A percentile compares a stretch with the other conserved stretches of the same genome.
Evolutionary conservation across 2,329 filamentous ascomycete species (phyloP).

Genomic region (Monilinia fructigena): DNA sequence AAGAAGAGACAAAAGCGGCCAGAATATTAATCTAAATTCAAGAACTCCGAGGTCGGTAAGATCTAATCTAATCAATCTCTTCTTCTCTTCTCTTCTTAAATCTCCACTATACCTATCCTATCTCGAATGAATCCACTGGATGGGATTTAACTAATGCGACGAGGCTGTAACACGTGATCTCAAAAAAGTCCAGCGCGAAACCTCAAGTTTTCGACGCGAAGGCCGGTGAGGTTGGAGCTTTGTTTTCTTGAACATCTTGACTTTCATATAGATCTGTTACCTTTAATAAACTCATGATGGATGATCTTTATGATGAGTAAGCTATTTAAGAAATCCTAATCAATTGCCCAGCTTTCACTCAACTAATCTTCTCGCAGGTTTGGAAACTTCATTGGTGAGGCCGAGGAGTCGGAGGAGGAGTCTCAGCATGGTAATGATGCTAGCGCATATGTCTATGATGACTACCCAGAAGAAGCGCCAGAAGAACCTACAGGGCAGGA

Average conservation of each 20-base stretch:
- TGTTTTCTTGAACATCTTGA: slow-evolving; percentile 18
- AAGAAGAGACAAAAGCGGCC: neutral
- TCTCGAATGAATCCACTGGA: neutral
- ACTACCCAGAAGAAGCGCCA: slow-evolving; percentile 61
- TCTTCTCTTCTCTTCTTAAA: neutral
- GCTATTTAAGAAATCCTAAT: slow-evolving; percentile 28
- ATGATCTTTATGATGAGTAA: slow-evolving; percentile 96
- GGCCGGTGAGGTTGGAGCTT: slow-evolving; percentile 7
- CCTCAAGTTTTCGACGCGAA: slow-evolving; percentile 33
- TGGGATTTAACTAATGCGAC: neutral
- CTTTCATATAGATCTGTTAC: slow-evolving; percentile 13
- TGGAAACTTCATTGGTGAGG: slow-evolving; percentile 97
- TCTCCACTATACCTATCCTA: neutral
- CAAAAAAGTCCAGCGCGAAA: slow-evolving; percentile 27
- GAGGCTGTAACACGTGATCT: slow-evolving; percentile 33
- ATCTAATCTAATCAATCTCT: slow-evolving; percentile 20
- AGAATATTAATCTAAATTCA: neutral
- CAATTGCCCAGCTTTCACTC: slow-evolving; percentile 17
- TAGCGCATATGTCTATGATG: slow-evolving; percentile 78
- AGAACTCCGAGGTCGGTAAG: neutral
- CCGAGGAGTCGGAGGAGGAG: slow-evolving; percentile 82
- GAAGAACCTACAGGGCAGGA: slow-evolving; percentile 67
- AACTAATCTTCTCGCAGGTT: slow-evolving; percentile 59
- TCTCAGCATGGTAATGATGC: slow-evolving; percentile 74
- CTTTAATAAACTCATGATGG: slow-evolving; percentile 56